These are phyloP conservation scores for Chimonanthus praecox DNA, from an alignment of 164 flowering plant genomes.

Conservation along the genomic window DNA sequence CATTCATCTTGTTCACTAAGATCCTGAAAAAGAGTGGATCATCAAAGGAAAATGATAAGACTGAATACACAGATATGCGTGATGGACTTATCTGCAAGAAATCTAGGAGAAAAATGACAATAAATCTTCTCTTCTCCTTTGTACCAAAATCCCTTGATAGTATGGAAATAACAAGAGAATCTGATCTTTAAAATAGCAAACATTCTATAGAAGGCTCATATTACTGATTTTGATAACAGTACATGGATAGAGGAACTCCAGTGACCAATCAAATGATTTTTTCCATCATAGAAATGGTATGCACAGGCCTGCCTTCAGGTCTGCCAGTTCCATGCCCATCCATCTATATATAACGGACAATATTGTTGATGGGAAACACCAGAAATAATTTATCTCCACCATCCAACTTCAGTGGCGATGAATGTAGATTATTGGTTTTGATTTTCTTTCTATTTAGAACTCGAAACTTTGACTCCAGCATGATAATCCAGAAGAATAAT, in stretches of 20 bases:
- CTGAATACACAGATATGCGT: neutral
- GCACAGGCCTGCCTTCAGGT: neutral
- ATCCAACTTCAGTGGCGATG: neutral
- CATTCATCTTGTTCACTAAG: constrained; percentile 26
- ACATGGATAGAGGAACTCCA: neutral
- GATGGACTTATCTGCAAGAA: neutral
- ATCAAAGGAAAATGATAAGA: neutral
- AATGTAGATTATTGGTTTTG: too few relatives aligned
- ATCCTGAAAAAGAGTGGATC: constrained; percentile 27
- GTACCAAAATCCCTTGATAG: neutral
- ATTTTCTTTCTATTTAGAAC: too few relatives aligned
- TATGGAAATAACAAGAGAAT: neutral
- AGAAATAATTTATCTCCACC: neutral
- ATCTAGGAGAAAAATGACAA: neutral
- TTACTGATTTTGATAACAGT: neutral
- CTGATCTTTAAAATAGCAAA: neutral
- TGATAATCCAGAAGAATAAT: too few relatives aligned
- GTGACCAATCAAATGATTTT: neutral
- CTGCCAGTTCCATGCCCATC: too few relatives aligned
- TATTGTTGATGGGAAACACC: neutral
- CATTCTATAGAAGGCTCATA: neutral
- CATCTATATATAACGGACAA: too few relatives aligned
- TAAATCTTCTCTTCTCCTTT: neutral
- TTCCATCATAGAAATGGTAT: neutral
- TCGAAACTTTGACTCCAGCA: too few relatives aligned